Conservation (phyloP, 2,329 filamentous ascomycete genomes). For the Ophiostoma fasciatum region DNA sequence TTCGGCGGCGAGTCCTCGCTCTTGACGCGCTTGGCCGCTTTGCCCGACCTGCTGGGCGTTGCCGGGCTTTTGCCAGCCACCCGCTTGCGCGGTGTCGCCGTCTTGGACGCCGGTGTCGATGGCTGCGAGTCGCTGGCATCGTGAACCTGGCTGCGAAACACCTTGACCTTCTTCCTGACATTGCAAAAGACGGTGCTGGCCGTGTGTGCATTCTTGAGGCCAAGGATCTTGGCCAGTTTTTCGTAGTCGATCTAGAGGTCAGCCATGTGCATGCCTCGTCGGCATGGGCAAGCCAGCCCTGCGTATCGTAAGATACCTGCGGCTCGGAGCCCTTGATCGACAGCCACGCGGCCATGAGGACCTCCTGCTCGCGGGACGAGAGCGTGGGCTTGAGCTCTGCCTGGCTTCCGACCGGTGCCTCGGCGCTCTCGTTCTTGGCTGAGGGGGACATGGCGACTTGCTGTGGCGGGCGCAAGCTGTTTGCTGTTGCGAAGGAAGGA, state of each 20-base stretch:
- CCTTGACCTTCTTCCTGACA: slow-evolving; percentile 8
- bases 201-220: slow-evolving; percentile 7
- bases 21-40: slow-evolving; percentile 5
- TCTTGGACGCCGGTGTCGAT: neutral
- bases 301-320: slow-evolving; percentile 5
- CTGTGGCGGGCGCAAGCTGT: too few species aligned
- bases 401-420: too few species aligned
- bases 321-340: slow-evolving; percentile 10
- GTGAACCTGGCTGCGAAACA: neutral
- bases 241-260: slow-evolving; percentile 6
- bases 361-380: slow-evolving; percentile 7
- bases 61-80: neutral
- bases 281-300: too few species aligned
- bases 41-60: slow-evolving; percentile 2
- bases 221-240: slow-evolving; percentile 4
- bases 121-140: neutral
- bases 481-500: too few species aligned
- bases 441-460: neutral
- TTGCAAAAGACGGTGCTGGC: slow-evolving; percentile 7
- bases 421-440: neutral
- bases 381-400: slow-evolving; percentile 3
- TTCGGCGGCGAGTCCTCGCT: neutral
- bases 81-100: slow-evolving; percentile 5
- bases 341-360: slow-evolving; percentile 9
- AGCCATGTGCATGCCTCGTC: too few species aligned